Base-by-base conservation (phyloP, 2,329 filamentous ascomycete genomes). In the Aspergillus sp. region DNA sequence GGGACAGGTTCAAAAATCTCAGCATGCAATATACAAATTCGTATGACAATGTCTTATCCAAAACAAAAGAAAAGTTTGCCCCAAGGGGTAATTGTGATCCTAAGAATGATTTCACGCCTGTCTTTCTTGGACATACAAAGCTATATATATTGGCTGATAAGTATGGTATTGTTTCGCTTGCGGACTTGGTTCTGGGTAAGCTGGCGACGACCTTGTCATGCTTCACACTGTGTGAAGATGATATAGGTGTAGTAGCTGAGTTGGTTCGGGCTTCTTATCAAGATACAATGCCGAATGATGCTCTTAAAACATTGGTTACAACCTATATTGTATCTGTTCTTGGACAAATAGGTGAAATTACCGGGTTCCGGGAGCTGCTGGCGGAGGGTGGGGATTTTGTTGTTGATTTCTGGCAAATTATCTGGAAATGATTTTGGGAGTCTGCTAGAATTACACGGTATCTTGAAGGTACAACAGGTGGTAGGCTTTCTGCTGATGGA, bases 81-180 rank as follows among this genome's bases (percentile, higher is more conserved):
- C 58, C 65, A 38, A 30, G 50, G 2, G 17, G n/a, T 9, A 69
- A 69, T 30, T 49, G 19, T 6, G 28, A 59, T 12, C 49, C 54
- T 2, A 39, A 50, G 9, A 64, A 75, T 48, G 69, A 73, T 57
- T 75, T 72, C 58, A 70, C 68, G 0, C 65, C 67, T n/a, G 72
- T 78, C 10, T 72, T 81, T 48, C 66, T 80, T 5, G 71, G 67
- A n/a, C 77, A 79, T 62, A 77, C 75, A 1, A 69, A 67, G 21
- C 62, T 81, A 4, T 80, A 78, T 48, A 68, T 75, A 2, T 69
- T 81, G 17, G 74, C 78, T 0, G 76, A 82, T 58, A 76, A 70
- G 54, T 79, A 79, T 62, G 67, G 71, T 32, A 76, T 79, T 21
- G 49, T 70, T 7, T 45, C 65, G 2, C 70, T 80, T n/a, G 60